Base-by-base conservation (phyloP, 331 rosid genomes). In the Quercus lobata region DNA sequence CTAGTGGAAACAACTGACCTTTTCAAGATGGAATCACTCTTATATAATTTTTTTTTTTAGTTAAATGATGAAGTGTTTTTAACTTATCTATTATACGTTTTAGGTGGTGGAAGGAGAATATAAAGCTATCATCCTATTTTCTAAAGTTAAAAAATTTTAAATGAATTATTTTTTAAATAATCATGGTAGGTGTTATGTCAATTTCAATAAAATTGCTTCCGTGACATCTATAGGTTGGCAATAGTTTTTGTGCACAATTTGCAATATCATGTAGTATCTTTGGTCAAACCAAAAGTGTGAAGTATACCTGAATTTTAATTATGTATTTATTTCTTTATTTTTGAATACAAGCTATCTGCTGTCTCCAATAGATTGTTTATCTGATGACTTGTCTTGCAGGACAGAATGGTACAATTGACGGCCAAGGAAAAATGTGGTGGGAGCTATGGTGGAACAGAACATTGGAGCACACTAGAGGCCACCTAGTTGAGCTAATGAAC, bases 371-470 rank as follows among this genome's bases (percentile, higher is more conserved):
- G 46, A 25, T 30, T 55, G 70, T 72, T 46, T 66, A 53, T 19
- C 53, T 35, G 56, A n/a, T 46, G 69, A 79, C 12, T 70, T 78
- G 41, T 52, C 78, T 87, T 85, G 81, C 85, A 95, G 98, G 99
- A 85, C 44, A 90, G 71, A 95, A 95, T 82, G 99, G 99, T 74
- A 90, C 93, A 34, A 79, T 95, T 81, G 99, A 95, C 54, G 99
- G 97, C 70, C 97, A 88, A 82, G 99, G 99, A 57, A 90, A 71
- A 79, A 90, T 95, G 90, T 95, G 99, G 99, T 95, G 99, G 98
- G 97, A 95, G 9, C 92, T 95, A 14, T 95, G 99, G 98, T 95
- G 98, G 99, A 95, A 95, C 81, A 91, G 91, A 86, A 93, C 98
- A 55, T 79, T 95, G 81, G 84, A 80, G 71, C 84, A 91, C 81